Base-by-base conservation (phyloP, 177 flowering plant genomes). In the Vitis hybrid region DNA sequence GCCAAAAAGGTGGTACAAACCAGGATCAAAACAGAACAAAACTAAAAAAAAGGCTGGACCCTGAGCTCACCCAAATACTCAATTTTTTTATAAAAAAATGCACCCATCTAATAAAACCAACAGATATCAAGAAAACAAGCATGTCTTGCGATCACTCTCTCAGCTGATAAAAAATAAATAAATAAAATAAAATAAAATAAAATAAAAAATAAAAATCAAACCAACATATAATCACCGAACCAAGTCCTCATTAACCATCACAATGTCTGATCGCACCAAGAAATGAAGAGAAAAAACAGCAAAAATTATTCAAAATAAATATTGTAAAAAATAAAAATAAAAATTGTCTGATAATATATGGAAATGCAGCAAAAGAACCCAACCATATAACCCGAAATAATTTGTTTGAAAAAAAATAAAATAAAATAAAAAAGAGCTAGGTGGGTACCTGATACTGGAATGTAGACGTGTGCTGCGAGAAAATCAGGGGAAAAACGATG, bases 221-320 rank as follows among this genome's bases (percentile, higher is more conserved):
- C 35, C 55, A 14, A 52, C 16, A 54, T 14, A 15, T 16, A 54
- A 14, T 5, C 15, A 54, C 56, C n/a, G 16, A 15, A 54, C 46
- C 7, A 40, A 12, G 56, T 2, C 56, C 56, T 54, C 15, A 54
- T 54, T 16, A 49, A 48, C 9, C 56, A 64, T 46, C 6, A 57
- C 15, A 64, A 64, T 56, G 68, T 3, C 49, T 49, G 62, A 64
- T 64, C 74, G 27, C 40, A 55, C 52, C 46, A 40, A 40, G 46
- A 40, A 40, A 40, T 40, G 46, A 40, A 63, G 18, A 48, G 1
- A 1, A 56, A 1, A 61, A 32, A 12, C 12, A 51, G 57, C 14
- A 21, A 10, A 2, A 54, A 54, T 5, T 18, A 14, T 2, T 64
- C 13, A 35, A 16, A n/a, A 56, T 46, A 49, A 6, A 56, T 14